Base-by-base conservation (phyloP, 345 rosid species). In the Eucalyptus regnans region DNA sequence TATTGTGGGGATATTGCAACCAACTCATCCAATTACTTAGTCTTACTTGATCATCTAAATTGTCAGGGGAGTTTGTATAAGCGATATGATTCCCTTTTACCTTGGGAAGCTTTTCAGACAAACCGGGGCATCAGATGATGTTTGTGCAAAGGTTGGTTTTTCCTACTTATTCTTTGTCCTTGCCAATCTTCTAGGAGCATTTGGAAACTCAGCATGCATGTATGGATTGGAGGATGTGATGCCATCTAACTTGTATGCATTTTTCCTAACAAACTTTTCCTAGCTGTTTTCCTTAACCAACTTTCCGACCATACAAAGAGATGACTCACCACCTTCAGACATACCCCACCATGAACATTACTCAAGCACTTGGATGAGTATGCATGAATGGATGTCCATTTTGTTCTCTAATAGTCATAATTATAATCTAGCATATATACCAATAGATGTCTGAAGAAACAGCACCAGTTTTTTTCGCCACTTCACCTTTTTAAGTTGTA, bases 1-100 rank as follows among this genome's bases (percentile, higher is more conserved):
- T 50, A 60, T 87, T 86, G 56, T 91, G 66, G 88, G 64, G 87
- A 89, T 66, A 66, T 66, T 66, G 20, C 80, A 17, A 17, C 80
- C 44, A 89, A 68, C 68, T 68, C 22, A 76, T 33, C 86, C 48
- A 4, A 76, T 37, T 37, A 37, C 22, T 43, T 76, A 37, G 89
- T 68, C 56, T 83, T 89, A 87, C 86, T 89, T 66, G 86, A 48
- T 86, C 54, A 86, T 86, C 60, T 85, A 86, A 76, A 87, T 64
- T 79, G 84, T 87, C 92, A 95, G 98, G 96, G 99, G 99, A 86
- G 98, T 97, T 88, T 97, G 98, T 89, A 91, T 97, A 90, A 97
- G 98, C 87, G 98, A 97, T 89, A 95, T 97, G 99, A 90, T 96
- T 92, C 99, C 98, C n/a, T 97, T 96, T 92, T 96, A 97, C 92